Evolutionary conservation across 106 monocot genomes (phyloP).

Genomic region (Dendrobium chrysotoxum): DNA sequence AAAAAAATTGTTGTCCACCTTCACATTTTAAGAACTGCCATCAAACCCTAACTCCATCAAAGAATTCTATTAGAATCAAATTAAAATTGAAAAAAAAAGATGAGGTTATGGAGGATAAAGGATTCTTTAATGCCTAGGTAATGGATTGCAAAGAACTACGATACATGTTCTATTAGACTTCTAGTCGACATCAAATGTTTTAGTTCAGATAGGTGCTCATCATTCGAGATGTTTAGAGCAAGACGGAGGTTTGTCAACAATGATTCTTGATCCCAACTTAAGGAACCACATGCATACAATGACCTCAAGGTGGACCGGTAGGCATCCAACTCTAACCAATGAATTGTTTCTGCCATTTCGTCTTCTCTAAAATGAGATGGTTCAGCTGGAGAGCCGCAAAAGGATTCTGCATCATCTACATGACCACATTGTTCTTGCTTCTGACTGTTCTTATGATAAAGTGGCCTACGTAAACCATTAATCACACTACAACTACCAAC

Average conservation of each 20-base stretch:
- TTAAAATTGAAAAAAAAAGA: not conserved
- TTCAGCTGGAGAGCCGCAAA: constrained; percentile 1
- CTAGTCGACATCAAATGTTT: constrained; percentile 6
- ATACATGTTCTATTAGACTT: constrained; percentile 3
- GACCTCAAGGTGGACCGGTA: constrained; percentile 12
- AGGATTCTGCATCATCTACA: constrained; percentile 9
- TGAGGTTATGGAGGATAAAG: not conserved
- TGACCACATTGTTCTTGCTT: not conserved
- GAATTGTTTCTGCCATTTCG: constrained; percentile 11
- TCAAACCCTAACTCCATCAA: not conserved
- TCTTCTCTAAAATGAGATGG: not conserved
- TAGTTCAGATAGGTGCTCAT: constrained; percentile 11
- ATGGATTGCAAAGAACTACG: not conserved
- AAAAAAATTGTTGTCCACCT: not conserved
- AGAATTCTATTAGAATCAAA: not conserved
- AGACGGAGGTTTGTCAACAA: constrained; percentile 14
- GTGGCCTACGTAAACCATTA: constrained; percentile 7
- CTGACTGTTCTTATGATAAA: not conserved
- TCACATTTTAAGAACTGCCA: not conserved
- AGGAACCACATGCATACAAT: constrained; percentile 19
- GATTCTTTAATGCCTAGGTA: not conserved
- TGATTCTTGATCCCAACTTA: constrained; percentile 28
- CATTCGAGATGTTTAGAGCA: constrained; percentile 22
- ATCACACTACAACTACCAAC: constrained; percentile 22
- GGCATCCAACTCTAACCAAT: constrained; percentile 23